Evolutionary conservation across 164 flowering plant genomes (phyloP), one percentile per base, ranked within the genome.

Genomic region (Paratinospora sagittata): DNA sequence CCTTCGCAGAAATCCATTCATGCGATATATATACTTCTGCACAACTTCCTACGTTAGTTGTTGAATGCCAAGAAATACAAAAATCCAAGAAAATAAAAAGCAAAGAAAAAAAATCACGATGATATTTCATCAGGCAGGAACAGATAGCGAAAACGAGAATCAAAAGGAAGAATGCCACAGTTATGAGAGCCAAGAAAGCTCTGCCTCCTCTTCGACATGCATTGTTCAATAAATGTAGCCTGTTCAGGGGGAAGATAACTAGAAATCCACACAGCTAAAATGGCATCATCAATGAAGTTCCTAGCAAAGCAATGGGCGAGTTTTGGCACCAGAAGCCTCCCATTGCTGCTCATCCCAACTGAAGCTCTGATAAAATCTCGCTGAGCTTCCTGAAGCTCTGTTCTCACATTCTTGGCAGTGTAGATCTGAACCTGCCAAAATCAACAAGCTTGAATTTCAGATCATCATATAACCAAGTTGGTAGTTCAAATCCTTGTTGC

Each of bases 111-210:
- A 37, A 65, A 62, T 75, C 67, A 76, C 2, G 34, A 57, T 12
- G 63, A 60, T 45, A 41, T 76, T 63, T 73, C 72, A 24, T 81
- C 88, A 0, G 89, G 96, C 26, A 86, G 71, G 81, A 90, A 86
- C 8, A 90, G 83, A 78, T 87, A 90, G 0, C 96, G 89, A 72
- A 90, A 90, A 14, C 82, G 88, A 34, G 90, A 88, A 75, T 90
- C 90, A 71, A 88, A 90, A 2, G 92, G 86, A 19, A 88, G 81
- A 68, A 90, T 79, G 34, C 83, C 87, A 71, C 88, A 87, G 74
- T 81, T 87, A 21, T 87, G 86, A 17, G 86, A 84, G 62, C 82
- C 81, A 30, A 90, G 85, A 57, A 85, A 77, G 75, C 84, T 83
- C 55, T 85, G 87, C 65, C 86, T 80, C 70, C 89, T 84, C n/a